A percentile compares a stretch with the other conserved stretches of the same genome.
Evolutionary conservation across 495 filamentous ascomycete species (phyloP).

Genomic region (Apodospora peruviana): DNA sequence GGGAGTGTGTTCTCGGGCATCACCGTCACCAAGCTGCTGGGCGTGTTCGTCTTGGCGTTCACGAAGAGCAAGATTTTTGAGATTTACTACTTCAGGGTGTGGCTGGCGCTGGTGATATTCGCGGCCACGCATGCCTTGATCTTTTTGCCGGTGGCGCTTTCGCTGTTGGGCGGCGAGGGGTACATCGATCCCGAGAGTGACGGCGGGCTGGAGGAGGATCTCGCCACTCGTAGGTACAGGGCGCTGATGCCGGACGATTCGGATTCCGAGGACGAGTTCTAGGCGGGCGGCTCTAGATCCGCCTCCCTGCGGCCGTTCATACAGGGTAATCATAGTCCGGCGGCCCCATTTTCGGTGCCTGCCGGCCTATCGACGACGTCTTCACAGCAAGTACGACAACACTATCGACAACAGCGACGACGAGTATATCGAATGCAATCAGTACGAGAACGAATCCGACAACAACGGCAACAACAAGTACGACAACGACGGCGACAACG

Average conservation of each 20-base stretch:
- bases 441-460: no score
- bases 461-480: no score
- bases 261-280: conserved; percentile 36
- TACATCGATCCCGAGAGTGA: conserved; percentile 80
- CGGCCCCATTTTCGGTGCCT: no score
- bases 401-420: no score
- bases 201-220: conserved; percentile 80
- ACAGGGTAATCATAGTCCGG: no score
- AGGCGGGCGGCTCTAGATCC: no score
- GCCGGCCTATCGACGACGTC: no score
- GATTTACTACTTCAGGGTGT: conserved; percentile 97
- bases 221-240: conserved; percentile 46
- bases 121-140: conserved; percentile 87
- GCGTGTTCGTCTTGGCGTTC: conserved; percentile 88
- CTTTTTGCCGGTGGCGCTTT: conserved; percentile 86
- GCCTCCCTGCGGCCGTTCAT: no score
- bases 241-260: conserved; percentile 34
- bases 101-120: conserved; percentile 83
- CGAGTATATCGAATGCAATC: no score
- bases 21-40: conserved; percentile 89
- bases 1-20: conserved; percentile 93
- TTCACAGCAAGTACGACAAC: no score
- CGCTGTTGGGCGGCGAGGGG: conserved; percentile 79
- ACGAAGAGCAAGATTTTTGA: conserved; percentile 98
- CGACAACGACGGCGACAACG: no score